phyloP scores from a whole-genome alignment of 495 filamentous ascomycete genomes.

The Penicillium canariense region DNA sequence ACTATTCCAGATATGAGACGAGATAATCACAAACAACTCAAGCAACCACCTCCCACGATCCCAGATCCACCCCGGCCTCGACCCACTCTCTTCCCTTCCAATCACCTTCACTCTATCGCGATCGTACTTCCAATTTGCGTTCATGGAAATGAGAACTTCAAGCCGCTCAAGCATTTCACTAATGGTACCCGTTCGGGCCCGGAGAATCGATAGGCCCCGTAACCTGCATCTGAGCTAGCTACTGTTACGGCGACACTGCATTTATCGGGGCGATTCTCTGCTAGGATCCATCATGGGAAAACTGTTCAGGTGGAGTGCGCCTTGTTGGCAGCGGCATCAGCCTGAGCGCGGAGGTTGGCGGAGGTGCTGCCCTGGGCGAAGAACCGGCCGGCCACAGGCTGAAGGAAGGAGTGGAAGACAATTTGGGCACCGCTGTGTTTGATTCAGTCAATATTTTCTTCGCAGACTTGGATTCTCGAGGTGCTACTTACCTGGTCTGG shows the following conservation, averaged over 20 bases:
- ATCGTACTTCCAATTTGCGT: slow-evolving; percentile 4
- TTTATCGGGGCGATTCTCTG: slow-evolving; percentile 24
- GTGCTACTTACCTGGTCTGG: slow-evolving; percentile 73
- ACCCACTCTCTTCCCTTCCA: slow-evolving; percentile 1
- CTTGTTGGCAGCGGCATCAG: slow-evolving; percentile 69
- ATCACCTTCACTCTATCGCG: slow-evolving; percentile 11
- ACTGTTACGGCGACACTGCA: slow-evolving; percentile 5
- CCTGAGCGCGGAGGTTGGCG: slow-evolving; percentile 86
- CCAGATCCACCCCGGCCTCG: slow-evolving; percentile 9
- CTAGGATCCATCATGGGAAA: not conserved
- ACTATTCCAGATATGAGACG: slow-evolving; percentile 9
- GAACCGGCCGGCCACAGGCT: slow-evolving; percentile 87
- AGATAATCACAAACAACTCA: slow-evolving; percentile 8
- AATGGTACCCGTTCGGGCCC: slow-evolving; percentile 1
- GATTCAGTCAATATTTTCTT: slow-evolving; percentile 19
- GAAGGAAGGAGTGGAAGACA: slow-evolving; percentile 93
- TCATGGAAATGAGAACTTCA: slow-evolving; percentile 7
- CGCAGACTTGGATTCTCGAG: not conserved
- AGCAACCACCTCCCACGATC: not conserved
- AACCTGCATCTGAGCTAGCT: slow-evolving; percentile 2
- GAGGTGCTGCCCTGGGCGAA: slow-evolving; percentile 77
- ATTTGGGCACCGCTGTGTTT: slow-evolving; percentile 82
- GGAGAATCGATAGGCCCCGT: slow-evolving; percentile 21
- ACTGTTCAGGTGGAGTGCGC: slow-evolving; percentile 35
- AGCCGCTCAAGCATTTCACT: slow-evolving; percentile 7